Conservation (phyloP, 2,329 filamentous ascomycete genomes). For the Penicillium polonicum region DNA sequence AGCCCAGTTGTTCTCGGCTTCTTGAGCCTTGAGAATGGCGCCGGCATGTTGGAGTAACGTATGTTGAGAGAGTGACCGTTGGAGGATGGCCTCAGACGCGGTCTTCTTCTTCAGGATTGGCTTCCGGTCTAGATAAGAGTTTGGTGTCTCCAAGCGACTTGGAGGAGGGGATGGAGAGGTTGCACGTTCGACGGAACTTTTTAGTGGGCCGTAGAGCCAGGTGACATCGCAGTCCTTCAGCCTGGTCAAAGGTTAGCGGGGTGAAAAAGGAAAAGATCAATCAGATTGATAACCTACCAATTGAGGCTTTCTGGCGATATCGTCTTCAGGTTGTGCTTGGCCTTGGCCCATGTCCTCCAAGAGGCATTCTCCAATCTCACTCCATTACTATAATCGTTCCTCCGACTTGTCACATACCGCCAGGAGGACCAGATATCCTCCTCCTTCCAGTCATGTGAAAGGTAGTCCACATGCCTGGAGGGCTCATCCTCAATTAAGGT, state of each 20-base stretch:
- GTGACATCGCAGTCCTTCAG: conserved; percentile 96
- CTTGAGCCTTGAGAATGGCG: conserved; percentile 79
- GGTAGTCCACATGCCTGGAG: conserved; percentile 89
- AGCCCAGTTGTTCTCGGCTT: conserved; percentile 57
- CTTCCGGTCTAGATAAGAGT: conserved; percentile 74
- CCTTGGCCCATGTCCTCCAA: conserved; percentile 95
- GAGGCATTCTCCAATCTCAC: conserved; percentile 90
- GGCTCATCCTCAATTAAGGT: conserved; percentile 71
- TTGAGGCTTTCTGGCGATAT: conserved; percentile 89
- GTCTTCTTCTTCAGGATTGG: conserved; percentile 95
- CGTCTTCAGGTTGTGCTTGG: conserved; percentile 81
- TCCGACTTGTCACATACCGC: conserved; percentile 83
- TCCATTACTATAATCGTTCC: conserved; percentile 75
- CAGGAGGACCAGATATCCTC: conserved; percentile 98
- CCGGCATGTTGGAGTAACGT: conserved; percentile 88
- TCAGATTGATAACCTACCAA: conserved; percentile 62
- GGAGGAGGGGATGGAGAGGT: conserved; percentile 46
- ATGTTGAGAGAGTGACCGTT: conserved; percentile 81
- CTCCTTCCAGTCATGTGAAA: conserved; percentile 89
- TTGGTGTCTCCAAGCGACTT: conserved; percentile 59
- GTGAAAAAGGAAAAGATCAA: not conserved
- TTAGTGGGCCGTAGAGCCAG: conserved; percentile 92
- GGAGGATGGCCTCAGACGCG: conserved; percentile 93
- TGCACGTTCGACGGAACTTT: conserved; percentile 59
- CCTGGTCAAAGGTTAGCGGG: conserved; percentile 54